These are phyloP conservation scores for Colletotrichum theobromicola DNA, from an alignment of 2,329 filamentous ascomycete species.

Conservation along the genomic window DNA sequence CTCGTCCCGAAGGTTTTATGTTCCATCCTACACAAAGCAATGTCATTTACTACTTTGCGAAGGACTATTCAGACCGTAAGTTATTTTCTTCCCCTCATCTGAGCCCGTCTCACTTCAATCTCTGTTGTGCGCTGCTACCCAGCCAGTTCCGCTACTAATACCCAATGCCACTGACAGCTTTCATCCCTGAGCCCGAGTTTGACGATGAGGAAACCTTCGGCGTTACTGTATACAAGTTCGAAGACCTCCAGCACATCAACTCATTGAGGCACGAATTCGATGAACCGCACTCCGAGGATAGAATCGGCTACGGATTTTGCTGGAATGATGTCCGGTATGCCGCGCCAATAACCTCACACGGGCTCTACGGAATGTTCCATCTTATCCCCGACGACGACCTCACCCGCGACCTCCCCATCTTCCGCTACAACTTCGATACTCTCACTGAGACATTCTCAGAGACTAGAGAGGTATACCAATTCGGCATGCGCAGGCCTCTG, in stretches of 20 bases:
- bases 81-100: too few relatives aligned
- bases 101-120: too few relatives aligned
- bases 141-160: background rate
- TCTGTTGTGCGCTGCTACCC: too few relatives aligned
- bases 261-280: background rate
- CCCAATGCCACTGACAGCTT: too few relatives aligned
- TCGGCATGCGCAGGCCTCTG: background rate
- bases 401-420: background rate
- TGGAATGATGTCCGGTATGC: too few relatives aligned
- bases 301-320: too few relatives aligned
- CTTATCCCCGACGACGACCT: too few relatives aligned
- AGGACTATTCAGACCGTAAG: background rate
- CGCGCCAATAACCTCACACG: background rate
- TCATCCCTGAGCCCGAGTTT: too few relatives aligned
- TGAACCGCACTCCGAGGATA: background rate
- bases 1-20: background rate
- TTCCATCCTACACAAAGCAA: background rate
- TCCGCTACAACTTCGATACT: background rate
- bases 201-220: background rate
- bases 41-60: background rate
- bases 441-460: background rate
- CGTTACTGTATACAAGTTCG: background rate
- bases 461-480: background rate
- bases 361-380: background rate
- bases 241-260: background rate